Evolutionary conservation across 164 flowering plant genomes (phyloP).

Genomic region (Nymphaea colorata): DNA sequence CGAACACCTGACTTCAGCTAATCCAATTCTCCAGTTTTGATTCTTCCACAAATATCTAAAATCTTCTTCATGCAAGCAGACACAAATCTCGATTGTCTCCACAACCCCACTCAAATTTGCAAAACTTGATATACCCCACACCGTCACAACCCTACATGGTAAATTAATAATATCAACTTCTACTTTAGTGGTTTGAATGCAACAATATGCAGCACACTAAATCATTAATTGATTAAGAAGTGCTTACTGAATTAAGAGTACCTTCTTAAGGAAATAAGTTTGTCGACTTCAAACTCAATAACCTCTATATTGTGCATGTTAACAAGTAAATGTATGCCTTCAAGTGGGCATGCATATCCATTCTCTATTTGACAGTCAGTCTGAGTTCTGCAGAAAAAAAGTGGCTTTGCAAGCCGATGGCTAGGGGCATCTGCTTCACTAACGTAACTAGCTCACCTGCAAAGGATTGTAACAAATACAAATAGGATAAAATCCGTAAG

Average conservation of each 20-base stretch:
- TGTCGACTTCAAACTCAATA: slow-evolving; percentile 36
- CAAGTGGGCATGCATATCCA: slow-evolving; percentile 93
- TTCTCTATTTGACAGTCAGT: slow-evolving; percentile 93
- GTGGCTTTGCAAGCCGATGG: slow-evolving; percentile 79
- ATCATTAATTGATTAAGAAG: neutral
- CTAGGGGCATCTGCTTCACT: slow-evolving; percentile 83
- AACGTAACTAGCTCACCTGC: slow-evolving; percentile 86
- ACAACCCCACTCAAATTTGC: slow-evolving; percentile 89
- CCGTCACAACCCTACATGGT: slow-evolving; percentile 81
- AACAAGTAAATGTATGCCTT: slow-evolving; percentile 71
- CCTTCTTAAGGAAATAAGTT: slow-evolving; percentile 88
- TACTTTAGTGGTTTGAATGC: neutral
- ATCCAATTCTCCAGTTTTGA: slow-evolving; percentile 89
- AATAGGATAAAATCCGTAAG: neutral
- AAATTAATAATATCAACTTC: neutral
- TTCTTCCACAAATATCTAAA: slow-evolving; percentile 87
- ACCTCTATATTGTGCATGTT: slow-evolving; percentile 83
- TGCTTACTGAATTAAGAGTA: slow-evolving; percentile 1
- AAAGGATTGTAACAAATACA: neutral
- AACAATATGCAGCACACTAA: neutral
- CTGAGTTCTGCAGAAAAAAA: slow-evolving; percentile 84
- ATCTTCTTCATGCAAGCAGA: slow-evolving; percentile 88
- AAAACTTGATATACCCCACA: slow-evolving; percentile 74
- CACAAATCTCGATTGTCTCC: slow-evolving; percentile 88
- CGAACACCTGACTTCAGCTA: slow-evolving; percentile 73